Evolutionary conservation across 495 filamentous ascomycete genomes (phyloP).

Genomic region (Physcia stellaris): DNA sequence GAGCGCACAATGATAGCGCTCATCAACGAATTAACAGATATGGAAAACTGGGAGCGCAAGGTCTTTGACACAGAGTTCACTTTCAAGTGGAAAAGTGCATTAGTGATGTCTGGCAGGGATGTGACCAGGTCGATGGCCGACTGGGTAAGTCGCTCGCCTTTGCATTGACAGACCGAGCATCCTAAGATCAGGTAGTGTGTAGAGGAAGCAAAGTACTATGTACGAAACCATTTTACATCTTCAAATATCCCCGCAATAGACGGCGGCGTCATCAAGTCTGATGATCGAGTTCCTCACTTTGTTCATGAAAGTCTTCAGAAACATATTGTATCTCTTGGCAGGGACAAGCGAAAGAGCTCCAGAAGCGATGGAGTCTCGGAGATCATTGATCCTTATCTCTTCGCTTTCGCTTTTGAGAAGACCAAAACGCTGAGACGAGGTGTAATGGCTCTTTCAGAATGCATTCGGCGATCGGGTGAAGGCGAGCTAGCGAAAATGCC

Average conservation of each 20-base stretch:
- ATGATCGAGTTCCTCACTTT: constrained; percentile 15
- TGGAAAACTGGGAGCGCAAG: constrained; percentile 20
- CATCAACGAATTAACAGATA: constrained; percentile 23
- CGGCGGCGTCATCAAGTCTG: constrained; percentile 21
- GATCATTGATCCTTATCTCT: constrained; percentile 30
- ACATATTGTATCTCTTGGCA: constrained; percentile 14
- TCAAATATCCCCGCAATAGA: constrained; percentile 10
- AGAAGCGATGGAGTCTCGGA: constrained; percentile 16
- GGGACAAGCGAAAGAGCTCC: constrained; percentile 11
- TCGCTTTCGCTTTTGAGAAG: constrained; percentile 29
- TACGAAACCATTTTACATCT: constrained; percentile 6
- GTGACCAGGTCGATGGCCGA: constrained; percentile 6
- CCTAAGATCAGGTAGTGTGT: constrained; percentile 12
- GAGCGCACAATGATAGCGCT: constrained; percentile 22
- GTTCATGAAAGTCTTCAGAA: constrained; percentile 21
- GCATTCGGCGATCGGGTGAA: constrained; percentile 15
- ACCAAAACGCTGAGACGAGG: constrained; percentile 20
- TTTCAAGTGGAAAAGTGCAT: constrained; percentile 9
- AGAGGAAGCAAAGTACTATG: constrained; percentile 16
- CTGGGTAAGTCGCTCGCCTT: constrained; percentile 3
- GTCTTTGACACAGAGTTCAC: constrained; percentile 14
- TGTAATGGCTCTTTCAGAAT: constrained; percentile 18
- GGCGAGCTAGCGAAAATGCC: constrained; percentile 17
- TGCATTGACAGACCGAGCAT: background rate
- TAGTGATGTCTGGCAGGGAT: background rate